Percentiles rank a stretch among this genome's conserved stretches.
Evolutionary conservation across 1,284 basidiomycete genomes (phyloP).

Genomic region (Microbotryomycetes sp.): DNA sequence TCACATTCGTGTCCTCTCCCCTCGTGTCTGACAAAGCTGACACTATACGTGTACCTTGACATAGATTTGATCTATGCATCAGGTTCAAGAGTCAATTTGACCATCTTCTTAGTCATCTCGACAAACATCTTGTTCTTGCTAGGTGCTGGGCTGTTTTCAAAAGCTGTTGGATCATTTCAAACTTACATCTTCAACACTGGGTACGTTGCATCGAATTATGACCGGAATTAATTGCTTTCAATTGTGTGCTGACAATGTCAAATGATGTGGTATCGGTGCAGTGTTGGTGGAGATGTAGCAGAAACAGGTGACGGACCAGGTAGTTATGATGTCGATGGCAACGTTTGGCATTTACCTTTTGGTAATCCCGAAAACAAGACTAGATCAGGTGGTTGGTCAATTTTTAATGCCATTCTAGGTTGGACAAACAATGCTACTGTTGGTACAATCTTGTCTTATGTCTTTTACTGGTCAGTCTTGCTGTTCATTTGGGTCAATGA

Average conservation of each 20-base stretch:
- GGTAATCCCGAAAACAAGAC: constrained; percentile 44
- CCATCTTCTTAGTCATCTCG: constrained; percentile 76
- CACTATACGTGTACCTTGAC: constrained; percentile 2
- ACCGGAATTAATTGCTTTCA: too few relatives aligned
- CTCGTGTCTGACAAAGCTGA: background rate
- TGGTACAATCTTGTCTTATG: constrained; percentile 20
- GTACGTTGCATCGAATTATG: constrained; percentile 33
- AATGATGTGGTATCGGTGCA: constrained; percentile 23
- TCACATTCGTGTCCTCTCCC: background rate
- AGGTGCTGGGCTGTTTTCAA: constrained; percentile 79
- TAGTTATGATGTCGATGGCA: constrained; percentile 64
- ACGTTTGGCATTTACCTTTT: constrained; percentile 61
- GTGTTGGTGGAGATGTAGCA: constrained; percentile 67
- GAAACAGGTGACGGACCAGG: constrained; percentile 78
- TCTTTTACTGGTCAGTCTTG: constrained; percentile 22
- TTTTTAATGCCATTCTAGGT: background rate
- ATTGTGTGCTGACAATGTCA: background rate
- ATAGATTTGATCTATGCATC: constrained; percentile 46
- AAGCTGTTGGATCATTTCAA: constrained; percentile 63
- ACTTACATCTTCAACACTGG: constrained; percentile 59
- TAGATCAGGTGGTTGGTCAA: background rate
- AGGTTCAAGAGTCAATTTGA: constrained; percentile 51
- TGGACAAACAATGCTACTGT: constrained; percentile 11
- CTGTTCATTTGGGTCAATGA: constrained; percentile 44
- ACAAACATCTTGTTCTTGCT: constrained; percentile 85